Percentiles rank a stretch among this genome's conserved stretches.
These are phyloP conservation scores for Kodamaea plutei DNA, from an alignment of 1,139 yeast genomes.

Conservation along the genomic window DNA sequence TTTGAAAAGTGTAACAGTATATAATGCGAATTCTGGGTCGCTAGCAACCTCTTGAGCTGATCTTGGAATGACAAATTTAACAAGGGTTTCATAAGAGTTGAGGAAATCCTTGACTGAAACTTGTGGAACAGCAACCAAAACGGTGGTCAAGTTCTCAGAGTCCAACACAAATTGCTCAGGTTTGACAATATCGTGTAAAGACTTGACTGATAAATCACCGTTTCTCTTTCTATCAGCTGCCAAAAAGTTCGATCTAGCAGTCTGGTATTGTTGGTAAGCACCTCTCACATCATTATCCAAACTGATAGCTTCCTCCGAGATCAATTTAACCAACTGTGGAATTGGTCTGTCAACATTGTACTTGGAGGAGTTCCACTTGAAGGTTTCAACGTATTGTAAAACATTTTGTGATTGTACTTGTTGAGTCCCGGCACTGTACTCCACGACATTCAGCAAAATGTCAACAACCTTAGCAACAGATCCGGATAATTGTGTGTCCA, in stretches of 20 bases:
- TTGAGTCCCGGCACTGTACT: slow-evolving; percentile 25
- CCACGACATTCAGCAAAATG: slow-evolving; percentile 52
- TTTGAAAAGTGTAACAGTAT: slow-evolving; percentile 79
- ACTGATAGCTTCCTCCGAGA: slow-evolving; percentile 73
- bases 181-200: slow-evolving; percentile 83
- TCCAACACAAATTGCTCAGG: slow-evolving; percentile 80
- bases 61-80: slow-evolving; percentile 86
- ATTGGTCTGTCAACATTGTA: slow-evolving; percentile 83
- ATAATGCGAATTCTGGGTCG: slow-evolving; percentile 73
- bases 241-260: slow-evolving; percentile 76
- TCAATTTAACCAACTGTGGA: slow-evolving; percentile 63
- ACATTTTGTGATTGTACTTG: slow-evolving; percentile 45
- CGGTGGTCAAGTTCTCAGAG: slow-evolving; percentile 81
- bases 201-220: slow-evolving; percentile 88
- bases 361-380: slow-evolving; percentile 84
- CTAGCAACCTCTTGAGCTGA: slow-evolving; percentile 66
- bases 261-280: slow-evolving; percentile 64
- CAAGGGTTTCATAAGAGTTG: slow-evolving; percentile 67
- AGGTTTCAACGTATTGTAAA: slow-evolving; percentile 63
- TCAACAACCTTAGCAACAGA: slow-evolving; percentile 76
- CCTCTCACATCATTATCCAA: slow-evolving; percentile 80
- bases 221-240: slow-evolving; percentile 91
- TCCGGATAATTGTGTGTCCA: slow-evolving; percentile 68
- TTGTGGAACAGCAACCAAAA: slow-evolving; percentile 84
- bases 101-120: slow-evolving; percentile 56